Base-by-base conservation (phyloP, 2,329 filamentous ascomycete genomes). In the Colletotrichum sp. region DNA sequence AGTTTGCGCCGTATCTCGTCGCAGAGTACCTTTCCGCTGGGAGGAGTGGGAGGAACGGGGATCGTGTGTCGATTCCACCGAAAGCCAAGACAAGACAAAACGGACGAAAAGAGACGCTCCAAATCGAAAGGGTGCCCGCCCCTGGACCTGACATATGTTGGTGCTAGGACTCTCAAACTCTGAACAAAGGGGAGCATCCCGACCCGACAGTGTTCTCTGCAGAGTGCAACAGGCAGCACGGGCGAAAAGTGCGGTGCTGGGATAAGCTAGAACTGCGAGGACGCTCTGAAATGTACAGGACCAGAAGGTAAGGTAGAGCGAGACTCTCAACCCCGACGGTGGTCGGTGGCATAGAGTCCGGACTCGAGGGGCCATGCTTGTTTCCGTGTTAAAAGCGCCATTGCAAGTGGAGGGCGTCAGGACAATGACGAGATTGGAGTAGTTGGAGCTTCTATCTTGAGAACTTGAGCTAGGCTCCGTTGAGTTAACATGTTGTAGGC, bases 1-100 rank as follows among this genome's bases (percentile, higher is more conserved):
- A 39, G 22, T 22, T 52, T 52, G 44, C 44, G 44, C n/a, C 6
- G 44, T 22, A 52, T 52, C n/a, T 52, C n/a, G 44, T 64, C 62
- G 24, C 62, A 22, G 13, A 52, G 59, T 68, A 59, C 55, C 57
- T 73, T 73, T 73, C 73, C 73, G 73, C 73, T 68, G 64, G 64
- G 64, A 73, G 72, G 73, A 75, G 64, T 73, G 73, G 70, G 73
- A 75, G 73, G 73, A 65, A 75, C 73, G 69, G 60, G 70, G 39
- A 59, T 75, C 22, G 32, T 67, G 44, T 64, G 64, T 63, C 57
- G 44, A 62, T 24, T 36, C 62, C 34, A 48, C 60, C 52, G 68
- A 63, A 73, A 64, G 73, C 73, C 73, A 75, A 75, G 73, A 75
- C 73, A 72, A 64, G 60, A 73, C 73, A 75, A 68, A 75, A 73